These are phyloP conservation scores for Ophiostoma novo-ulmi DNA, from an alignment of 2,329 filamentous ascomycete genomes.

Conservation along the genomic window DNA sequence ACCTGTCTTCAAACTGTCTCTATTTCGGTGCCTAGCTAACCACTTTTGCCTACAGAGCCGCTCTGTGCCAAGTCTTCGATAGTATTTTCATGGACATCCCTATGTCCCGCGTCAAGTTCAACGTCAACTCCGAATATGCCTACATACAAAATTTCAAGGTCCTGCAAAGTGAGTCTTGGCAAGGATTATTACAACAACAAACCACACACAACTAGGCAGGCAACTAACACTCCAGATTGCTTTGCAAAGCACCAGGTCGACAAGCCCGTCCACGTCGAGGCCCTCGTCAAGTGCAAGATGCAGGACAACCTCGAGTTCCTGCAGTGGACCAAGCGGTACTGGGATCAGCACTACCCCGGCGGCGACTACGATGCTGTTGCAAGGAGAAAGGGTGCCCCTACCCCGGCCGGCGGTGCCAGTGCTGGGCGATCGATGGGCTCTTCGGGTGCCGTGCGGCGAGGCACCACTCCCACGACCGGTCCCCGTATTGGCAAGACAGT, in stretches of 20 bases:
- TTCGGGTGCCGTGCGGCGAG: conserved; percentile 47
- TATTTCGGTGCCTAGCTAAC: background rate
- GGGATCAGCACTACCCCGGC: conserved; percentile 97
- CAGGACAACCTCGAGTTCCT: conserved; percentile 99
- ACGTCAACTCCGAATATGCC: conserved; percentile 92
- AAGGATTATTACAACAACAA: background rate
- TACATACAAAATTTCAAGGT: conserved; percentile 99
- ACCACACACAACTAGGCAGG: background rate
- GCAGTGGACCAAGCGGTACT: conserved; percentile 94
- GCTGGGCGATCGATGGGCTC: conserved; percentile 41
- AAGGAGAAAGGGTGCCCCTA: conserved; percentile 67
- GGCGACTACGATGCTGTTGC: conserved; percentile 91
- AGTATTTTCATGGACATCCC: conserved; percentile 95
- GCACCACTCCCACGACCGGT: conserved; percentile 58
- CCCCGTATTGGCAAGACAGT: conserved; percentile 40
- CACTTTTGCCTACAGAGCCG: conserved; percentile 58
- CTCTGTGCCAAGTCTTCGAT: conserved; percentile 95
- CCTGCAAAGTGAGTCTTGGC: conserved; percentile 71
- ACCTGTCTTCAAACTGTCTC: background rate
- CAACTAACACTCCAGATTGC: conserved; percentile 50
- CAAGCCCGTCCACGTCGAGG: conserved; percentile 81
- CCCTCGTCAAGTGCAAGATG: conserved; percentile 97
- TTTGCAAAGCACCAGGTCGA: conserved; percentile 86
- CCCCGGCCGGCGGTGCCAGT: conserved; percentile 33
- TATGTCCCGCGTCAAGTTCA: conserved; percentile 96